Conservation (phyloP, 2,329 filamentous ascomycete genomes). For the Alternaria novae-zelandiae region DNA sequence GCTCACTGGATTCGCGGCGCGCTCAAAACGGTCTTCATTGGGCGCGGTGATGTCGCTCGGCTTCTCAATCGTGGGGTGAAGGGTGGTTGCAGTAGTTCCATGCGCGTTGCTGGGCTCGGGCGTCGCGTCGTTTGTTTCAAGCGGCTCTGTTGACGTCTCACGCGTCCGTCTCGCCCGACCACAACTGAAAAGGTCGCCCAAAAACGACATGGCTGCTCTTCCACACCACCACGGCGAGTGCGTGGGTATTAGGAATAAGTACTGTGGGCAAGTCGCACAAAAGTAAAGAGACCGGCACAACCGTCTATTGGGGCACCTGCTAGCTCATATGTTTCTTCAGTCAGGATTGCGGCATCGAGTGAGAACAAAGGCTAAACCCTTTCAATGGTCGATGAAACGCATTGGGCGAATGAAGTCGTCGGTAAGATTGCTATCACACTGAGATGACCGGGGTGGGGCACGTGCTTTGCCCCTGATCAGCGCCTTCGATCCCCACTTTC, state of each 20-base stretch:
- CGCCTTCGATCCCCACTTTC: constrained; percentile 5
- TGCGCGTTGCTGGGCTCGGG: not conserved
- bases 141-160: constrained; percentile 1
- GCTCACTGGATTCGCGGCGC: not conserved
- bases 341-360: constrained; percentile 1
- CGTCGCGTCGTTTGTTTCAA: constrained; percentile 5
- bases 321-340: constrained; percentile 9
- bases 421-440: constrained; percentile 4
- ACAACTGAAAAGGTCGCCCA: constrained; percentile 17
- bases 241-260: constrained; percentile 3
- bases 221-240: constrained; percentile 6
- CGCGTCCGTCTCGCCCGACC: constrained; percentile 11
- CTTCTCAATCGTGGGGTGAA: not conserved
- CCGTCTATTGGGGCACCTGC: not conserved
- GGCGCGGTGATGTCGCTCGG: not conserved
- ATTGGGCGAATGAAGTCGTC: constrained; percentile 9
- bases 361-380: not conserved
- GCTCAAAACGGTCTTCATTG: not conserved
- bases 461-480: constrained; percentile 18
- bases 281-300: constrained; percentile 4
- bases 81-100: constrained; percentile 5
- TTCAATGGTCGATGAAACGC: constrained; percentile 6
- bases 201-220: constrained; percentile 14
- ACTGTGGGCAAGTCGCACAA: constrained; percentile 2
- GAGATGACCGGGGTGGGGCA: not conserved